Evolutionary conservation across 352 stramenopile genomes (phyloP).

Genomic region (Phytophthora cactorum): DNA sequence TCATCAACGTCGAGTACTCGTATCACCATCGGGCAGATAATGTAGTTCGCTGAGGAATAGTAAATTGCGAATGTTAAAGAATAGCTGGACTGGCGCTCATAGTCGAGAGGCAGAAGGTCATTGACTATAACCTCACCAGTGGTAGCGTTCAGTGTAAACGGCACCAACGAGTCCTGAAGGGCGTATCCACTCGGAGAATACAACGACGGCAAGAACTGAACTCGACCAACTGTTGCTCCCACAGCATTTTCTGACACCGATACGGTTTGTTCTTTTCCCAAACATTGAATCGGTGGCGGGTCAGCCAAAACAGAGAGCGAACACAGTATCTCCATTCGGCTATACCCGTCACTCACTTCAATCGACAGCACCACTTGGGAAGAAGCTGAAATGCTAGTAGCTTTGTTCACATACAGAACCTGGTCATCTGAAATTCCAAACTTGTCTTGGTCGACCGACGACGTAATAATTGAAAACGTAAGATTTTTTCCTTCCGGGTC

Average conservation of each 20-base stretch:
- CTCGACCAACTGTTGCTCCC: conserved; percentile 14
- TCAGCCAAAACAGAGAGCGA: conserved; percentile 31
- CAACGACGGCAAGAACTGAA: conserved; percentile 13
- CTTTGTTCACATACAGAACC: conserved; percentile 20
- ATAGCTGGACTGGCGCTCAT: conserved; percentile 39
- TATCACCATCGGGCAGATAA: conserved; percentile 46
- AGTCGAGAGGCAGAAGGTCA: conserved; percentile 45
- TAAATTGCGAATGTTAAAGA: conserved; percentile 41
- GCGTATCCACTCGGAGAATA: conserved; percentile 7
- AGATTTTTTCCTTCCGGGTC: conserved; percentile 26
- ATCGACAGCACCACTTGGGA: conserved; percentile 19
- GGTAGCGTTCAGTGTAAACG: conserved; percentile 48
- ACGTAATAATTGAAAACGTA: conserved; percentile 14
- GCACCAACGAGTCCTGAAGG: conserved; percentile 15
- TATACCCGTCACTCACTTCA: conserved; percentile 29
- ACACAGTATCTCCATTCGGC: conserved; percentile 27
- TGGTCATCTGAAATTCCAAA: conserved; percentile 30
- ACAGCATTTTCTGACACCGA: conserved; percentile 28
- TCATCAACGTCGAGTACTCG: conserved; percentile 59
- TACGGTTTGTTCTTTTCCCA: conserved; percentile 16
- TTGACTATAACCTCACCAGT: conserved; percentile 42
- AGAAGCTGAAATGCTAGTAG: background rate
- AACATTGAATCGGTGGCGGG: conserved; percentile 43
- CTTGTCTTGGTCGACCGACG: background rate
- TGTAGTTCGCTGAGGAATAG: conserved; percentile 41